phyloP scores from a whole-genome alignment of 176 grass and related monocot species.

The Musa schizocarpa region DNA sequence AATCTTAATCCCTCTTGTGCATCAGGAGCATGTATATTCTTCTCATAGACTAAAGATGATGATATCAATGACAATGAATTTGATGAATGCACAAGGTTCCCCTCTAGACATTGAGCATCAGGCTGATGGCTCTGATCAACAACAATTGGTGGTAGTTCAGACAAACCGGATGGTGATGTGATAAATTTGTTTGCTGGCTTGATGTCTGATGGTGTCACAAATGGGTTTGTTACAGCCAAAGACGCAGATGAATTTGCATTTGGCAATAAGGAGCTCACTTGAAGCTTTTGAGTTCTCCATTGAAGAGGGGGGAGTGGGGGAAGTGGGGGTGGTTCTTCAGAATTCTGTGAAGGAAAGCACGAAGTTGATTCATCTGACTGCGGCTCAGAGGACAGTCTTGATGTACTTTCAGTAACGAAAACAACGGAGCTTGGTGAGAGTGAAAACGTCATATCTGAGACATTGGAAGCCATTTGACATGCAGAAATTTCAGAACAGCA shows the following conservation, averaged over 20 bases:
- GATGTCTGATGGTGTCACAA: slow-evolving; percentile 10
- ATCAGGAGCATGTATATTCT: no score
- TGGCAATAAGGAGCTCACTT: slow-evolving; percentile 20
- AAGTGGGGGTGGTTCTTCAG: slow-evolving; percentile 31
- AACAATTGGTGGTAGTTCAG: background rate
- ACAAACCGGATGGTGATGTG: background rate
- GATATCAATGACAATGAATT: no score
- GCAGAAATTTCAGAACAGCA: background rate
- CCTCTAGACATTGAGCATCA: background rate
- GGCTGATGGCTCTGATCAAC: background rate
- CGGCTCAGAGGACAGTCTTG: background rate
- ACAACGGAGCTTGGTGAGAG: background rate
- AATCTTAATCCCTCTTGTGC: background rate
- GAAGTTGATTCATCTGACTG: background rate
- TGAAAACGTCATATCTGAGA: background rate
- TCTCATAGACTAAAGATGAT: no score
- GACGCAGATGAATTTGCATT: slow-evolving; percentile 14
- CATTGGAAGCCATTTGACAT: background rate
- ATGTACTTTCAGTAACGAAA: background rate
- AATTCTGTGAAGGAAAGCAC: slow-evolving; percentile 26
- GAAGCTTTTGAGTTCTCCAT: slow-evolving; percentile 72
- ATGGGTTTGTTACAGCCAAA: slow-evolving; percentile 22
- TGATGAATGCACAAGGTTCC: no score
- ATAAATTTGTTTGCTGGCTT: background rate
- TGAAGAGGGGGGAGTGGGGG: slow-evolving; percentile 63